Conservation (phyloP, 306 rosid species). For the Quillaja saponaria region DNA sequence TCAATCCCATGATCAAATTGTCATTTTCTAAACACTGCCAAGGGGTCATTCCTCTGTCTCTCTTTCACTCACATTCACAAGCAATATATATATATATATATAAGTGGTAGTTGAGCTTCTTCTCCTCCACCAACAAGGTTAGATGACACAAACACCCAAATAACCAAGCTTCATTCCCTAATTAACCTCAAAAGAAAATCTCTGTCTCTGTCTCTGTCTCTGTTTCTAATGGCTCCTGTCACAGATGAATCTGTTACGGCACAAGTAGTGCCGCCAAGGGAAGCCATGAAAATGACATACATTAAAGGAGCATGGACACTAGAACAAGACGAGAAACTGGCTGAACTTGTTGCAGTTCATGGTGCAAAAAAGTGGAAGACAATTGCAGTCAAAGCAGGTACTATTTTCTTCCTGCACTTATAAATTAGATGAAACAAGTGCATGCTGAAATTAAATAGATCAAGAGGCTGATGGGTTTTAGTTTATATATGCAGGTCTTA, state of each 20-base stretch:
- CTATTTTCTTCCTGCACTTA: not conserved
- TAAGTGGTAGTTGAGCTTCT: slow-evolving; percentile 23
- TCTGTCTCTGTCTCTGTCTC: not conserved
- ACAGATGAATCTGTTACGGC: not conserved
- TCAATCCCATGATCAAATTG: slow-evolving; percentile 1
- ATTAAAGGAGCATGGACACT: slow-evolving; percentile 52
- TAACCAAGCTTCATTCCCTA: slow-evolving; percentile 3
- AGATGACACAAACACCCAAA: slow-evolving; percentile 8
- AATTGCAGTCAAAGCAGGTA: slow-evolving; percentile 26
- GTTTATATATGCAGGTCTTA: slow-evolving; percentile 39
- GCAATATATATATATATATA: no score
- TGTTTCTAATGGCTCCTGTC: slow-evolving; percentile 6
- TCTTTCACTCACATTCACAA: not conserved
- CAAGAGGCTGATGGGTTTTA: slow-evolving; percentile 15
- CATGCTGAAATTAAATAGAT: not conserved
- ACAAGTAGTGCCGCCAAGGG: slow-evolving; percentile 29
- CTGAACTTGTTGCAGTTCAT: slow-evolving; percentile 51
- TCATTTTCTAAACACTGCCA: not conserved
- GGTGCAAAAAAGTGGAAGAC: slow-evolving; percentile 61
- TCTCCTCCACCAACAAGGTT: slow-evolving; percentile 29
- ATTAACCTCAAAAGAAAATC: not conserved
- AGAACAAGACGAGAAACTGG: slow-evolving; percentile 57
- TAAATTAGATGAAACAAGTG: not conserved
- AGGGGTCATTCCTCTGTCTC: slow-evolving; percentile 15
- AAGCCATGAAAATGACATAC: not conserved